Conservation (phyloP, 495 filamentous ascomycete species). For the Talaromyces adpressus region DNA sequence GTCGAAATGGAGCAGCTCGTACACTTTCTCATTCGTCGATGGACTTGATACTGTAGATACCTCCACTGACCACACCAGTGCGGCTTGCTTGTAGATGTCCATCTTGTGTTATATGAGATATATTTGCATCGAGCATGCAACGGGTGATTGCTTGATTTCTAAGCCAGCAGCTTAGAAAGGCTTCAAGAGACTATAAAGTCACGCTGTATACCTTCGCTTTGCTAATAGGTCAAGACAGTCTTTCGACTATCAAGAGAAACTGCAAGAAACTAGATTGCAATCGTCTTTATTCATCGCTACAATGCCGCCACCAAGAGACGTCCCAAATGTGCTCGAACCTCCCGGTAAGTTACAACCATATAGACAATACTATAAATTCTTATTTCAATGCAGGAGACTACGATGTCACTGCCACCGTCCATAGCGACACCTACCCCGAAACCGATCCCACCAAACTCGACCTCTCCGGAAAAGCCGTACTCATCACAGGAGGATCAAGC, state of each 20-base stretch:
- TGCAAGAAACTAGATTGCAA: neutral
- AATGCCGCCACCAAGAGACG: neutral
- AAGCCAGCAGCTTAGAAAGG: neutral
- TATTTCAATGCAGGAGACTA: neutral
- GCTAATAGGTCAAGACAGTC: neutral
- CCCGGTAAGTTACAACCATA: neutral
- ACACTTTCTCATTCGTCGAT: neutral
- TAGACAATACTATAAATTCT: neutral
- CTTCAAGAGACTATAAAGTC: neutral
- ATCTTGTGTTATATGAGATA: neutral
- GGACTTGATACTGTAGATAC: neutral
- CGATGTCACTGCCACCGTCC: neutral
- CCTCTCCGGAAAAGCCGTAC: slow-evolving; percentile 55
- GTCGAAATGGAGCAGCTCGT: neutral
- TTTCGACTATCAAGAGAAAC: neutral
- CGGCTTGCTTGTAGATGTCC: neutral
- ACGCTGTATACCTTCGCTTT: neutral
- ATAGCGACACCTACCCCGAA: slow-evolving; percentile 18
- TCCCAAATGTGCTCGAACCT: neutral
- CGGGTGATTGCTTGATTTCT: neutral
- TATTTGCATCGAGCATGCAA: neutral
- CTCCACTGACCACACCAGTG: neutral
- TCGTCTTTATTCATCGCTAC: neutral
- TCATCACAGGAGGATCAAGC: slow-evolving; percentile 63
- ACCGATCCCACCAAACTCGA: slow-evolving; percentile 24